These are phyloP conservation scores for Digitaria exilis DNA, from an alignment of 202 grass and related monocot genomes.

Conservation along the genomic window DNA sequence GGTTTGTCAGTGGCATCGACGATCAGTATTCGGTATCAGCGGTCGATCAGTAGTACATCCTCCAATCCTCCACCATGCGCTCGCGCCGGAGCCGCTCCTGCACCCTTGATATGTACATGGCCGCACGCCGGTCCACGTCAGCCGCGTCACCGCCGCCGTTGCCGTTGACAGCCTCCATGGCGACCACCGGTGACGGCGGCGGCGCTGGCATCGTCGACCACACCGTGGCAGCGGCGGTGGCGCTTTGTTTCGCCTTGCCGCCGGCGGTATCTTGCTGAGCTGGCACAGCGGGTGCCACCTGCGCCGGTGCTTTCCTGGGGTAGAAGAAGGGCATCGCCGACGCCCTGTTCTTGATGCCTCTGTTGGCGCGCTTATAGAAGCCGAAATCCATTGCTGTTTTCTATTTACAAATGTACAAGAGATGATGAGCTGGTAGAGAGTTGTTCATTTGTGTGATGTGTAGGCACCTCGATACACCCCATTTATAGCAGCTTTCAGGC, in stretches of 20 bases:
- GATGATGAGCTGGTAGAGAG: not conserved
- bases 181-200: not conserved
- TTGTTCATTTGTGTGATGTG: not conserved
- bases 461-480: not conserved
- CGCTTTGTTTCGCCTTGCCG: slow-evolving; percentile 11
- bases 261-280: not conserved
- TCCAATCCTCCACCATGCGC: slow-evolving; percentile 27
- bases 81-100: slow-evolving; percentile 50
- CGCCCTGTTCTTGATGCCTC: slow-evolving; percentile 36
- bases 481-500: slow-evolving; percentile 46
- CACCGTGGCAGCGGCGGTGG: not conserved
- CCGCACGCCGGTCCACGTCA: slow-evolving; percentile 36
- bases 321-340: slow-evolving; percentile 33
- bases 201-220: not conserved
- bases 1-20: too few species aligned
- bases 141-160: not conserved
- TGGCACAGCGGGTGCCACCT: not conserved
- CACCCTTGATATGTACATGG: slow-evolving; percentile 50
- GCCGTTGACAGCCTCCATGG: not conserved
- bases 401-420: not conserved
- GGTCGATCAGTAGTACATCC: slow-evolving; percentile 10
- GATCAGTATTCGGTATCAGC: too few species aligned
- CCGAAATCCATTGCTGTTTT: slow-evolving; percentile 31
- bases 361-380: slow-evolving; percentile 36
- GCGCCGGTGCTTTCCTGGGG: slow-evolving; percentile 11